Evolutionary conservation across 2,329 filamentous ascomycete genomes (phyloP), one percentile per base, ranked within the genome.

Genomic region (Fusarium ramigenum): DNA sequence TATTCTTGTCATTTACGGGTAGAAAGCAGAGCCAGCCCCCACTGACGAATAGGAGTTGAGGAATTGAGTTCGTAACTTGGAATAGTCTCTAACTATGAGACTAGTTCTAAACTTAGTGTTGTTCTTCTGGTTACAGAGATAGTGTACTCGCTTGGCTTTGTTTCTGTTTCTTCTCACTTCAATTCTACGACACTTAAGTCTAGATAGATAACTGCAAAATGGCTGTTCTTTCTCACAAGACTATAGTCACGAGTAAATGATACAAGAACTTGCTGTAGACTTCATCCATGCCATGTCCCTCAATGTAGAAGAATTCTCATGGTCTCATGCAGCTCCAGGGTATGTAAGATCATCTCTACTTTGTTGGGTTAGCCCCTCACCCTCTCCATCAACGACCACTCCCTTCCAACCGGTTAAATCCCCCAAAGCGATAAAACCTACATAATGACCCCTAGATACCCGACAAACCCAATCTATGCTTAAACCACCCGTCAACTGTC

Each of bases 331-430:
- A 49, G 34, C 46, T 60, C 34, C 36, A 60, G 58, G 58, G 58
- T 54, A 58, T 57, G 40, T 21, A 32, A 16, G 63, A 47, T 42
- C 47, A 23, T 19, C 40, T 18, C 23, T 66, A 28, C 49, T 66
- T 60, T 66, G 43, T 66, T 66, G 50, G 43, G 61, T 25, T 60
- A 66, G 63, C 36, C 40, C 61, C 46, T 43, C 49, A 25, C 30
- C n/a, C 6, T 4, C 28, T 37, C 4, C 43, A 43, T 54, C 15
- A 60, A 9, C 37, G 18, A 11, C 32, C 23, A 50, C 43, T 43
- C 32, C 4, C 9, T 11, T 39, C 15, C 28, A 25, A n/a, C 43
- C 52, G 62, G 62, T 10, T 60, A 59, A 59, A 59, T 44, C 37
- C 25, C 39, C 34, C 18, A 23, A 62, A 46, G 25, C 18, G 21